Conservation (phyloP, 2,329 filamentous ascomycete genomes). For the Aureobasidium zeae region DNA sequence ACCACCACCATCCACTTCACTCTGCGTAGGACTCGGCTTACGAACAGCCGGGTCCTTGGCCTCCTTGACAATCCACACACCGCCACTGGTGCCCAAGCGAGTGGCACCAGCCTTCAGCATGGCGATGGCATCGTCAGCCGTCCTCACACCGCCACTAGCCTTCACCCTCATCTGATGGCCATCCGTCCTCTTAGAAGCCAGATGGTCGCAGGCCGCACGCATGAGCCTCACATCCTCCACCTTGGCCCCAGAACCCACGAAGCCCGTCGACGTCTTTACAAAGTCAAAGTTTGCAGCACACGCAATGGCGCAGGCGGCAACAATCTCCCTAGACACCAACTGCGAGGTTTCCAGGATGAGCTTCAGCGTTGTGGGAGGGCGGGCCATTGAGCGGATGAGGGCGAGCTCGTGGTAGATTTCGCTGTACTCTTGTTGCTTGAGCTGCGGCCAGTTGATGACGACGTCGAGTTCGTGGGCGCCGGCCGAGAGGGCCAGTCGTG, state of each 20-base stretch:
- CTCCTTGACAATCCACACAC: constrained; percentile 48
- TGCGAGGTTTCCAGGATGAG: constrained; percentile 52
- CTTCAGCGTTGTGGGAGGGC: constrained; percentile 38
- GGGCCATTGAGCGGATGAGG: constrained; percentile 42
- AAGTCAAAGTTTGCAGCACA: constrained; percentile 47
- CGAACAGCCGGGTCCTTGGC: constrained; percentile 23
- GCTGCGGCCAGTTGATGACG: constrained; percentile 46
- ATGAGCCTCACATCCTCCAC: constrained; percentile 46
- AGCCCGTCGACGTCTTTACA: constrained; percentile 53
- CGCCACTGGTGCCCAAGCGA: constrained; percentile 47
- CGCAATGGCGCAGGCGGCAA: constrained; percentile 45
- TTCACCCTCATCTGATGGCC: constrained; percentile 43
- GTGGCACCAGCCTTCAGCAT: constrained; percentile 50
- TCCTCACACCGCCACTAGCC: constrained; percentile 49
- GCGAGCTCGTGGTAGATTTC: constrained; percentile 46
- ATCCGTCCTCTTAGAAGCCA: constrained; percentile 21
- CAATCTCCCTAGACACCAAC: constrained; percentile 40
- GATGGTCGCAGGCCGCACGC: constrained; percentile 38
- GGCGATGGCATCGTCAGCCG: constrained; percentile 39
- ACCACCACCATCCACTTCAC: constrained; percentile 2
- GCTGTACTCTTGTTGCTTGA: constrained; percentile 35
- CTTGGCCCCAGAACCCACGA: constrained; percentile 46
- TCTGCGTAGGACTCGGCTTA: constrained; percentile 8
- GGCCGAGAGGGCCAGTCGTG: constrained; percentile 38
- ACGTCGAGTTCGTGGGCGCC: constrained; percentile 51